A percentile compares a stretch with the other conserved stretches of the same genome.
These are phyloP conservation scores for Primulina tabacum DNA, from an alignment of 257 asterid genomes.

Conservation along the genomic window DNA sequence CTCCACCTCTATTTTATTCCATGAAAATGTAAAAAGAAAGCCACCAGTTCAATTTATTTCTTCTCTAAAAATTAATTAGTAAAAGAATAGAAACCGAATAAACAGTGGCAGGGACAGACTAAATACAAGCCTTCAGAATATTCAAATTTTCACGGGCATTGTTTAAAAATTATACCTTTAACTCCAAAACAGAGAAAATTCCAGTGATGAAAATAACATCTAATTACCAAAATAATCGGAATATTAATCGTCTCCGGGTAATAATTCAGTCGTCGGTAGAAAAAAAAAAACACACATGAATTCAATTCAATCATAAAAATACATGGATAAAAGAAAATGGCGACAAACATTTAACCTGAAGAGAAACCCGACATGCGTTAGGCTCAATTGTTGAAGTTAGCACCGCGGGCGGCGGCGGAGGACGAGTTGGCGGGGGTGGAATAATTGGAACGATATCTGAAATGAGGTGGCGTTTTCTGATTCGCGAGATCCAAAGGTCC, in stretches of 20 bases:
- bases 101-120: background rate
- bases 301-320: background rate
- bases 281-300: background rate
- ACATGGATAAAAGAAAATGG: background rate
- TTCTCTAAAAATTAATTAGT: conserved; percentile 2
- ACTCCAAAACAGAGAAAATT: background rate
- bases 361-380: conserved; percentile 16
- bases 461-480: background rate
- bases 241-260: background rate
- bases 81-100: background rate
- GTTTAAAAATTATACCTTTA: background rate
- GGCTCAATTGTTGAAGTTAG: conserved; percentile 21
- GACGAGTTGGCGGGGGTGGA: conserved; percentile 18
- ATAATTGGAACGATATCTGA: conserved; percentile 4
- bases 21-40: background rate
- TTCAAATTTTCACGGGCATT: background rate
- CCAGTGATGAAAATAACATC: background rate
- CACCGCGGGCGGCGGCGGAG: conserved; percentile 17
- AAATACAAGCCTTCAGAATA: background rate
- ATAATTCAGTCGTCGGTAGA: conserved; percentile 10
- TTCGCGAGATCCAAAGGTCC: conserved; percentile 21
- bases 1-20: conserved; percentile 9
- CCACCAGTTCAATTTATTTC: background rate
- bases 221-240: too few relatives aligned
- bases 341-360: conserved; percentile 29